Base-by-base conservation (phyloP, 108 stramenopile genomes). In the Nitzschia inconspicua region DNA sequence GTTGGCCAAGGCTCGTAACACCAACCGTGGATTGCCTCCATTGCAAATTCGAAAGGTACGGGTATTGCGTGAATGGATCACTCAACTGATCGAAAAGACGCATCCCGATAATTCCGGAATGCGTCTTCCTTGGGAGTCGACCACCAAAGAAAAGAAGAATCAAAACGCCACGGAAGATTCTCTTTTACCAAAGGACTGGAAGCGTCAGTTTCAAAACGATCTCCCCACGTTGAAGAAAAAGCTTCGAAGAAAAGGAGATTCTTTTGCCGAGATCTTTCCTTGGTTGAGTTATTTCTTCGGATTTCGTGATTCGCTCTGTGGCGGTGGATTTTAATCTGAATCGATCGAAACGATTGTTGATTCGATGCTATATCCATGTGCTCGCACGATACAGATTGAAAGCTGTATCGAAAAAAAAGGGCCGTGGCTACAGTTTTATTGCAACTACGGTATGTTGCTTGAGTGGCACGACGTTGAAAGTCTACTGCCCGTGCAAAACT, bases 41-140 rank as follows among this genome's bases (percentile, higher is more conserved):
- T 49, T 73, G 2, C 72, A 73, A 35, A 19, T 62, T 11, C 72
- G 72, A 19, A 73, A 73, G 50, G 40, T 73, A 29, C 24, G 49
- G 44, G 58, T 73, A 22, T 50, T 73, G n/a, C 41, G 58, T 3
- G 43, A 47, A 29, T 73, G 72, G 72, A 36, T 56, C 23, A 32
- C 62, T 0, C 61, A 59, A 9, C 11, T 70, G 3, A 19, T 47
- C 5, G 49, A 44, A 28, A 49, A 60, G 49, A 60, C 30, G 42
- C 52, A 23, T 41, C 50, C 25, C 36, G 32, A 48, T 23, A 19
- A 13, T 39, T 35, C 46, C 42, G 8, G 49, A 28, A 8, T 41
- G 55, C 44, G 23, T 47, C 22, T 16, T 37, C 20, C 37, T 41
- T 11, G 37, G 11, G n/a, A 36, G 22, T 25, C 48, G 10, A 22